phyloP scores from a whole-genome alignment of 2,329 filamentous ascomycete genomes.

The Chaetomium olivaceum region DNA sequence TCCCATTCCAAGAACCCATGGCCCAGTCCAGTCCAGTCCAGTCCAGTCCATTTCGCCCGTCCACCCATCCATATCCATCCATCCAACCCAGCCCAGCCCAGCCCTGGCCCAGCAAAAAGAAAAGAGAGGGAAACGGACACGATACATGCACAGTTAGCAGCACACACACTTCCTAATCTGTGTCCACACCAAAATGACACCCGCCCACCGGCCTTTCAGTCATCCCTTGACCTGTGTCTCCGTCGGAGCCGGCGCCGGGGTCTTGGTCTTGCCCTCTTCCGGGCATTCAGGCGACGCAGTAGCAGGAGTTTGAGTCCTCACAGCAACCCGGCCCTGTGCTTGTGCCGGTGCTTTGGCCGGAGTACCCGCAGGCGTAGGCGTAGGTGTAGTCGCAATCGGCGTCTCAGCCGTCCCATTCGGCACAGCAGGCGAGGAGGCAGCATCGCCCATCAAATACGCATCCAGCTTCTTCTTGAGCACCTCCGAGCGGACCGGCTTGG shows the following conservation, averaged over 20 bases:
- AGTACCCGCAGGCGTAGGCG: background rate
- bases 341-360: background rate
- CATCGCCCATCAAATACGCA: constrained; percentile 42
- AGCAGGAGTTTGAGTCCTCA: background rate
- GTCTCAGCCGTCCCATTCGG: background rate
- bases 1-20: background rate
- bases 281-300: no score
- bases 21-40: background rate
- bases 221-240: background rate
- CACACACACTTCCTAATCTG: background rate
- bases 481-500: constrained; percentile 89
- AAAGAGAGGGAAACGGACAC: background rate
- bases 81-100: background rate
- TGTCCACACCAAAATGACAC: background rate
- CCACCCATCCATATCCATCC: background rate
- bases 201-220: no score
- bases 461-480: constrained; percentile 81
- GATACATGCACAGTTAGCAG: background rate
- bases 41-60: background rate
- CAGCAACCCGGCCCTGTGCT: background rate
- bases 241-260: no score
- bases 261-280: no score
- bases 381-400: background rate
- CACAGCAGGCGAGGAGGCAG: background rate
- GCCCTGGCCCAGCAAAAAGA: no score